Evolutionary conservation across 371 early-diverging fungal species (phyloP).

Genomic region (Syncephalastrum monosporum): DNA sequence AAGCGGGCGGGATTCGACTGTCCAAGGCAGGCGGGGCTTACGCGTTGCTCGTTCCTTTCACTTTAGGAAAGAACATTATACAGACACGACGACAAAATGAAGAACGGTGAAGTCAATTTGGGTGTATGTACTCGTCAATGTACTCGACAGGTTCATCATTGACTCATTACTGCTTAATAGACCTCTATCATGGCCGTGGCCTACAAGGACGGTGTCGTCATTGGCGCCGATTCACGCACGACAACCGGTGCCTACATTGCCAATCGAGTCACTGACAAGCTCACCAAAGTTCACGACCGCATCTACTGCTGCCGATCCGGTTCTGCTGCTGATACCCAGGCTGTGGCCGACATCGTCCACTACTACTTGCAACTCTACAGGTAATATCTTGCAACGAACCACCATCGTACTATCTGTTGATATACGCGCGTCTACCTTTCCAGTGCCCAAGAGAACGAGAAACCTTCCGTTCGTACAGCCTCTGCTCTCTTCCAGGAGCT

Average conservation of each 20-base stretch:
- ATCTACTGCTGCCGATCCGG: conserved; percentile 99
- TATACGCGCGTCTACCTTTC: background rate
- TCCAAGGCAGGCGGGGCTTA: background rate
- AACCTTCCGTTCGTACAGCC: conserved; percentile 90
- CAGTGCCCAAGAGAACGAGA: conserved; percentile 83
- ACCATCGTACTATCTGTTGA: background rate
- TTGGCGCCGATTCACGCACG: conserved; percentile 99
- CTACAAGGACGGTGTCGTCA: conserved; percentile 94
- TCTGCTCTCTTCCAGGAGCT: conserved; percentile 93
- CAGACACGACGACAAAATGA: conserved; percentile 45
- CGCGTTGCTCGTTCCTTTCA: conserved; percentile 3
- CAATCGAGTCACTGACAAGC: conserved; percentile 98
- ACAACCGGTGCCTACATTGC: conserved; percentile 97
- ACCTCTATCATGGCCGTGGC: conserved; percentile 99
- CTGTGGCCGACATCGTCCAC: conserved; percentile 94
- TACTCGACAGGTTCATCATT: background rate
- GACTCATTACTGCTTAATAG: conserved; percentile 38
- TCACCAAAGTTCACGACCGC: conserved; percentile 94
- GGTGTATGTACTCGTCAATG: conserved; percentile 66
- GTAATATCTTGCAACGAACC: conserved; percentile 36
- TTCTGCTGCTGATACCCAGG: conserved; percentile 99
- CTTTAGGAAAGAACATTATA: conserved; percentile 29
- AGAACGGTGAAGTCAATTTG: conserved; percentile 93
- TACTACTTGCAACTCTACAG: conserved; percentile 90
- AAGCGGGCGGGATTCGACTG: background rate